Conservation (phyloP, 2,329 filamentous ascomycete species). For the Cladosporium sp. region DNA sequence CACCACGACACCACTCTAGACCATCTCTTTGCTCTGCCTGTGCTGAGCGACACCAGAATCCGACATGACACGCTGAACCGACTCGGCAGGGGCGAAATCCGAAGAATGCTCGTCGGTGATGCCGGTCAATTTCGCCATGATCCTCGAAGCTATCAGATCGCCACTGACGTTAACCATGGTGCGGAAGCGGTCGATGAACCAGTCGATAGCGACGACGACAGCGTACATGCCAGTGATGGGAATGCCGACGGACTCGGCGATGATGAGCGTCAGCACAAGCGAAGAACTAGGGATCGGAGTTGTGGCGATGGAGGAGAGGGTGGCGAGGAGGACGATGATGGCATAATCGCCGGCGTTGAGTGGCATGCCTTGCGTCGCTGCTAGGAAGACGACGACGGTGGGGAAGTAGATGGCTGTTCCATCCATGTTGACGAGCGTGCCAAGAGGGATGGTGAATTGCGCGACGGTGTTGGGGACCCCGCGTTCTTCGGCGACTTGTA, state of each 20-base stretch:
- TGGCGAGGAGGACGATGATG: slow-evolving; percentile 47
- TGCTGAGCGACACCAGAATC: slow-evolving; percentile 2
- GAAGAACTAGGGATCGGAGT: slow-evolving; percentile 52
- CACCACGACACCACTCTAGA: no score
- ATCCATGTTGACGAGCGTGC: slow-evolving; percentile 51
- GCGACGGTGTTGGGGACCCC: slow-evolving; percentile 42
- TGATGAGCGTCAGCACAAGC: slow-evolving; percentile 51
- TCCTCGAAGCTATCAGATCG: slow-evolving; percentile 44
- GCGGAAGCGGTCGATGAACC: slow-evolving; percentile 55
- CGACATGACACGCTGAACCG: slow-evolving; percentile 2
- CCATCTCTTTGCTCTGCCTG: neutral
- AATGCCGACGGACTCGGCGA: slow-evolving; percentile 43
- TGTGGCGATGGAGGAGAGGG: slow-evolving; percentile 50
- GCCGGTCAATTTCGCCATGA: slow-evolving; percentile 40
- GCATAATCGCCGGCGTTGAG: slow-evolving; percentile 46
- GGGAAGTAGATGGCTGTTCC: slow-evolving; percentile 56
- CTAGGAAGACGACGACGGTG: slow-evolving; percentile 50
- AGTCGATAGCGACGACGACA: slow-evolving; percentile 52
- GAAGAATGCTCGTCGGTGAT: slow-evolving; percentile 23
- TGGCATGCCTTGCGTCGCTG: slow-evolving; percentile 46
- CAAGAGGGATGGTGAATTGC: slow-evolving; percentile 48
- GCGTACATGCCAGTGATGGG: slow-evolving; percentile 49
- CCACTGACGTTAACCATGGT: slow-evolving; percentile 50
- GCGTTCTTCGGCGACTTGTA: slow-evolving; percentile 38
- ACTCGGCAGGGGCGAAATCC: neutral